A percentile compares a stretch with the other conserved stretches of the same genome.
Evolutionary conservation across 805 yeast genomes (phyloP).

Genomic region (Yamadazyma philogaea): DNA sequence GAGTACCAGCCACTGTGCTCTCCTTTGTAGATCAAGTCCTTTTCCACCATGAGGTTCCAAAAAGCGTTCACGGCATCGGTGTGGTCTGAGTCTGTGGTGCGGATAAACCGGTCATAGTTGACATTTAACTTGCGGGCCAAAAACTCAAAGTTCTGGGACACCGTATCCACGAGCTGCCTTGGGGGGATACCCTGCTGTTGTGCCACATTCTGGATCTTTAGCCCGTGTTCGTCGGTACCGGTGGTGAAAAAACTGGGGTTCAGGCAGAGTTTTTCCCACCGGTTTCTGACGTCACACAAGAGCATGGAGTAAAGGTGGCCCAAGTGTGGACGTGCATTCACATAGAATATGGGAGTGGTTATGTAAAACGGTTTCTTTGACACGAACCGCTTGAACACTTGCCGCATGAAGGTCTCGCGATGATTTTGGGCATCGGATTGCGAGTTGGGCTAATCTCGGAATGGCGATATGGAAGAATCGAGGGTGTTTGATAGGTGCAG

Average conservation of each 20-base stretch:
- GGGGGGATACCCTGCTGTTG: constrained; percentile 47
- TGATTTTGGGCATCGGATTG: background rate
- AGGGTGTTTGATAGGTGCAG: too few species aligned
- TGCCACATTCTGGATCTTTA: constrained; percentile 90
- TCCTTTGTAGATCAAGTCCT: constrained; percentile 76
- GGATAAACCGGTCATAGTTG: constrained; percentile 68
- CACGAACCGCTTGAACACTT: background rate
- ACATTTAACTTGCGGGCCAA: constrained; percentile 62
- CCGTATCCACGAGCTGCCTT: constrained; percentile 65
- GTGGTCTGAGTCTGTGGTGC: constrained; percentile 90
- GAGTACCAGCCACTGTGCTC: constrained; percentile 94
- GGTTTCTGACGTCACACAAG: constrained; percentile 69
- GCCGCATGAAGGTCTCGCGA: background rate
- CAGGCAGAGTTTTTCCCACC: constrained; percentile 59
- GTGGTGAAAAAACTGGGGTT: constrained; percentile 59
- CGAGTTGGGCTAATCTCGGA: too few species aligned
- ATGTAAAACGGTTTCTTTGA: constrained; percentile 33
- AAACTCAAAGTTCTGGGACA: constrained; percentile 59
- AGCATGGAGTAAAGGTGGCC: constrained; percentile 92
- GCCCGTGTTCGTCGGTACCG: constrained; percentile 97
- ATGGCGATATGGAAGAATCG: too few species aligned
- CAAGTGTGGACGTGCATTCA: constrained; percentile 90
- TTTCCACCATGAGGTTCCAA: constrained; percentile 61
- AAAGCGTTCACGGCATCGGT: constrained; percentile 56
- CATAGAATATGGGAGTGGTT: constrained; percentile 94